Percentiles rank a stretch among this genome's conserved stretches.
phyloP scores from a whole-genome alignment of 208 protist species.

The Acanthamoeba lugdunensis region DNA sequence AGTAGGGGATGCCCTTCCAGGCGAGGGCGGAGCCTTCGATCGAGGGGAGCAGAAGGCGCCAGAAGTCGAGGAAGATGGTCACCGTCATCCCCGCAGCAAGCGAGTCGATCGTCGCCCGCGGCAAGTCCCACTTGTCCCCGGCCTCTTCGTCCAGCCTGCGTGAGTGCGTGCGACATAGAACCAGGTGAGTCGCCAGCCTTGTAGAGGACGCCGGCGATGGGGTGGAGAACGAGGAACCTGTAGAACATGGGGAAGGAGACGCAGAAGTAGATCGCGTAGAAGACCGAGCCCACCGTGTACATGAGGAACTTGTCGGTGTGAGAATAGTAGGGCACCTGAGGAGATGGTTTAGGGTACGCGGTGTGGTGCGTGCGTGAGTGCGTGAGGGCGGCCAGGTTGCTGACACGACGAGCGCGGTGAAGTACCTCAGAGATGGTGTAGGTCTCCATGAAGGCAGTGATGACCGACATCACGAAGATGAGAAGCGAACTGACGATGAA shows the following conservation, averaged over 20 bases:
- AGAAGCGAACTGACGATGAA: constrained; percentile 73
- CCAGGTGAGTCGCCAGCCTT: background rate
- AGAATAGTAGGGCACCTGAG: constrained; percentile 83
- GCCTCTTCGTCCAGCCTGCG: constrained; percentile 80
- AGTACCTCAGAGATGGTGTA: constrained; percentile 80
- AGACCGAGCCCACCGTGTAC: constrained; percentile 84
- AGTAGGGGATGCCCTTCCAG: constrained; percentile 73
- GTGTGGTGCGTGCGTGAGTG: background rate
- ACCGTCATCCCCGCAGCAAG: constrained; percentile 83
- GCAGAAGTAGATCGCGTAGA: constrained; percentile 86
- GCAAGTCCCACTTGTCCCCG: constrained; percentile 79
- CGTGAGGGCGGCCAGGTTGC: background rate
- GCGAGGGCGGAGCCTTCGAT: constrained; percentile 47
- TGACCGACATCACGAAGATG: constrained; percentile 78
- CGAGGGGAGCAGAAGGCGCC: constrained; percentile 79
- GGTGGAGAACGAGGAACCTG: constrained; percentile 8
- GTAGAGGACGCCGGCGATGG: background rate
- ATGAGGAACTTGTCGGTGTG: constrained; percentile 81
- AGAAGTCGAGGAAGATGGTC: constrained; percentile 85
- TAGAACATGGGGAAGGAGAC: constrained; percentile 87
- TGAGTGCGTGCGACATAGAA: background rate
- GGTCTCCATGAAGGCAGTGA: constrained; percentile 87
- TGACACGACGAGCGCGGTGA: background rate
- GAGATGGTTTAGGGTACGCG: background rate
- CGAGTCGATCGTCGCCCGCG: constrained; percentile 73